Evolutionary conservation across 768 basidiomycete genomes (phyloP), one percentile per base, ranked within the genome.

Genomic region (Boletus edulis): DNA sequence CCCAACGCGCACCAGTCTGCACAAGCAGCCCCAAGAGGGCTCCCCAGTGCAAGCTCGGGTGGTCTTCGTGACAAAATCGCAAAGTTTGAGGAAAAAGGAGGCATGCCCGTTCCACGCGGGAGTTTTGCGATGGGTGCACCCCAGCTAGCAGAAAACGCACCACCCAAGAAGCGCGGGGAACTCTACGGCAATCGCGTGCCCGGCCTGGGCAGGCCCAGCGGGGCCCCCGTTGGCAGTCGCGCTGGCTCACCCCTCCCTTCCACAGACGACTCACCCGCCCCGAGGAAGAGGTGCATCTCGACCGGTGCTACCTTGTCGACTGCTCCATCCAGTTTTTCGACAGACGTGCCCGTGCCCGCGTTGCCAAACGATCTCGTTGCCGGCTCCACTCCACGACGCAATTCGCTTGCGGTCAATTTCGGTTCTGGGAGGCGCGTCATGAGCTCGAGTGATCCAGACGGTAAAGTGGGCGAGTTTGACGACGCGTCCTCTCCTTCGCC

Each of bases 1-100:
- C 57, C 62, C 59, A 56, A 52, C 51, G 69, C 62, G 52, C 71
- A 71, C 54, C 64, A 72, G 41, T 61, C 77, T 51, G 58, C 73
- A 12, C 66, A 70, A 20, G 66, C 73, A 12, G 64, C 72, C 24
- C 60, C 67, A 14, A 57, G 69, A n/a, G 55, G 62, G 22, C 48
- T 69, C 40, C 70, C 66, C 45, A 65, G 50, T 40, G 49, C 65
- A 3, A 66, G 66, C 27, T 57, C 67, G 5, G 64, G 73, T 38
- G 71, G 67, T 12, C 70, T 82, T 11, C 75, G 81, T 20, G 89
- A 86, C 67, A 90, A 83, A 74, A 91, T 91, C 58, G 89, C 89
- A 20, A 84, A 81, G 58, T 92, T 92, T 54, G 90, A 92, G 71
- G 78, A 77, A 71, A 86, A 88, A 67, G 90, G 90, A 49, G 87